Base-by-base conservation (phyloP, 2,329 filamentous ascomycete genomes). In the Fusarium sp. region DNA sequence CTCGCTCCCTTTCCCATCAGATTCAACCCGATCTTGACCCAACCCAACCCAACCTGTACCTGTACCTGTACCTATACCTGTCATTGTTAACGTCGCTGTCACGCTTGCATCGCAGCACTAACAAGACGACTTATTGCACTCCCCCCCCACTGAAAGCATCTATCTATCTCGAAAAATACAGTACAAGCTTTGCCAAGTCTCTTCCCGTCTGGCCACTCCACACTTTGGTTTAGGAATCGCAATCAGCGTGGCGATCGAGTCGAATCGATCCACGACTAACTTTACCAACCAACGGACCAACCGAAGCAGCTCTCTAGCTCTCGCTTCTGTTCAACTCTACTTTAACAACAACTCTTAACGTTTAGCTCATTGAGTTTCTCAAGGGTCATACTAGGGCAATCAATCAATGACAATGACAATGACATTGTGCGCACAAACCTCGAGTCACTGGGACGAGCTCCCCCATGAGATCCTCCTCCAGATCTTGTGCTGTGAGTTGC, bases 391-490 rank as follows among this genome's bases (percentile, higher is more conserved):
- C 51, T 39, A 54, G 24, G 49, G 28, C 49, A 52, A 38, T 39
- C 8, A 28, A 33, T 33, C 35, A 54, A 54, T 54, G 6, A 38
- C 24, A 54, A 54, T 28, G 51, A 75, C 72, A 74, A 83, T 82
- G 81, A 72, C 75, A 55, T 75, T 69, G 42, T 49, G 49, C 44
- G 60, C 63, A 62, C 71, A 69, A 61, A 66, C 73, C 36, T 70
- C 73, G 62, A 73, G 51, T 39, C 56, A 73, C 63, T 82, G 79
- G 80, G 85, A 90, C 74, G 85, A 84, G 76, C 87, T 93, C 72
- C 91, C 91, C 44, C 86, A 89, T 80, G 91, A 93, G 83, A 88
- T 92, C 71, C 79, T 92, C 65, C 84, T 90, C 70, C 88, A 91
- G 77, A 89, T 93, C 73, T 82, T 92, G 69, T 86, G 87, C 74